These are phyloP conservation scores for Fusarium sp. DNA, from an alignment of 2,329 filamentous ascomycete genomes.

Conservation along the genomic window DNA sequence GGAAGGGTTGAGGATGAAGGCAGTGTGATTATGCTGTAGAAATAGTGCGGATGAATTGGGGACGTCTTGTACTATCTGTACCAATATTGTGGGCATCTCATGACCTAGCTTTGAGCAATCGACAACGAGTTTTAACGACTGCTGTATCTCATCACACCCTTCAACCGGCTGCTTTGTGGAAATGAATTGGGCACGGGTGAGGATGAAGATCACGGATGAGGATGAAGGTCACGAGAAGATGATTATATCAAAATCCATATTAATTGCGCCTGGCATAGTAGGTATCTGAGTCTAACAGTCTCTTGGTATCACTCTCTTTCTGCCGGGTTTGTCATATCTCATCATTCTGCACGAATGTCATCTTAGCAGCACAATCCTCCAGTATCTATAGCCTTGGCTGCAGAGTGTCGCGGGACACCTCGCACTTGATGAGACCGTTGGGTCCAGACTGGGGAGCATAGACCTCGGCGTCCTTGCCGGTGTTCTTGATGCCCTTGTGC, in stretches of 20 bases:
- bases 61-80: conserved; percentile 50
- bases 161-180: too few relatives aligned
- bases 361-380: conserved; percentile 11
- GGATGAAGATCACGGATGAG: not conserved
- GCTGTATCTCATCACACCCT: not conserved
- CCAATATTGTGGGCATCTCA: conserved; percentile 46
- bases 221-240: not conserved
- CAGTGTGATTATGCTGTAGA: conserved; percentile 22
- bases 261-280: conserved; percentile 3
- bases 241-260: conserved; percentile 1
- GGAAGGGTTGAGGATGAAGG: not conserved
- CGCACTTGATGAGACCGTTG: conserved; percentile 96
- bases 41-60: conserved; percentile 32
- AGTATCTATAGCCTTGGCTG: conserved; percentile 20
- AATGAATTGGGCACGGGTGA: not conserved
- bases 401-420: conserved; percentile 72
- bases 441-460: conserved; percentile 93
- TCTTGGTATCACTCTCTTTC: conserved; percentile 38
- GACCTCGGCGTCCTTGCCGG: conserved; percentile 93
- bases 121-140: conserved; percentile 24
- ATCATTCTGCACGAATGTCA: conserved; percentile 26
- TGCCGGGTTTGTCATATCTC: conserved; percentile 30
- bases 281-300: conserved; percentile 15
- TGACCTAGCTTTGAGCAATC: conserved; percentile 45
- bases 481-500: conserved; percentile 97